These are phyloP conservation scores for Neonectria coccinea DNA, from an alignment of 2,329 filamentous ascomycete genomes.

Conservation along the genomic window DNA sequence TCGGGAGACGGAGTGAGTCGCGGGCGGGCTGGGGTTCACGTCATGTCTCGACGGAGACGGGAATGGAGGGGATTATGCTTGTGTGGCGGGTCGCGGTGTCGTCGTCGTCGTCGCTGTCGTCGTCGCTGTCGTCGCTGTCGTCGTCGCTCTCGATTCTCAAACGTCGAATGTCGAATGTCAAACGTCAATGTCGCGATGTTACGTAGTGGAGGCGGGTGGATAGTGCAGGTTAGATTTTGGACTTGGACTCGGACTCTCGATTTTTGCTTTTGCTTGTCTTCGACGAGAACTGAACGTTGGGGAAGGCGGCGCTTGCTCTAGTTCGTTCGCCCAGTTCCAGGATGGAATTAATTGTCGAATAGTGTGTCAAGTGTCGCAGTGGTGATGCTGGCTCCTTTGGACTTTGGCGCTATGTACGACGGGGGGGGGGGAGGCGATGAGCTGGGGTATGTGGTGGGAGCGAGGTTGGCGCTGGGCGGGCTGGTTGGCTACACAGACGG, in stretches of 20 bases:
- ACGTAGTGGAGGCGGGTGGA: background rate
- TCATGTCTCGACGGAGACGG: constrained; percentile 44
- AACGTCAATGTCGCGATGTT: background rate
- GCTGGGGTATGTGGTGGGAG: constrained; percentile 28
- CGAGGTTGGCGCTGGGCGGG: constrained; percentile 13
- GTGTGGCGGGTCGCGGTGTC: constrained; percentile 15
- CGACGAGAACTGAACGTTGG: constrained; percentile 23
- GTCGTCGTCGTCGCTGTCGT: constrained; percentile 1
- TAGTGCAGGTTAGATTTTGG: constrained; percentile 4
- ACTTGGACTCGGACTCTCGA: background rate
- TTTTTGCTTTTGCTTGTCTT: constrained; percentile 11
- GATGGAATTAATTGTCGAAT: constrained; percentile 37
- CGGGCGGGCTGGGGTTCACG: constrained; percentile 46
- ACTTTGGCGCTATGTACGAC: constrained; percentile 37
- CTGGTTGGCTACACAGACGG: constrained; percentile 18
- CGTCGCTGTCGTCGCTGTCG: background rate
- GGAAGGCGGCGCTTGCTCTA: constrained; percentile 26
- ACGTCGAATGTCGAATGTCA: background rate
- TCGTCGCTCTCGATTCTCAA: background rate
- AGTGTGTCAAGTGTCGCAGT: constrained; percentile 33
- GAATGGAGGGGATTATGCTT: constrained; percentile 12
- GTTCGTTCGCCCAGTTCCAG: constrained; percentile 22
- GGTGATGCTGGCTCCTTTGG: constrained; percentile 32
- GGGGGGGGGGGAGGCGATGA: constrained; percentile 25
- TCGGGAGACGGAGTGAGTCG: constrained; percentile 31